Evolutionary conservation across 2,329 filamentous ascomycete species (phyloP).

Genomic region (Fusarium devonianum): DNA sequence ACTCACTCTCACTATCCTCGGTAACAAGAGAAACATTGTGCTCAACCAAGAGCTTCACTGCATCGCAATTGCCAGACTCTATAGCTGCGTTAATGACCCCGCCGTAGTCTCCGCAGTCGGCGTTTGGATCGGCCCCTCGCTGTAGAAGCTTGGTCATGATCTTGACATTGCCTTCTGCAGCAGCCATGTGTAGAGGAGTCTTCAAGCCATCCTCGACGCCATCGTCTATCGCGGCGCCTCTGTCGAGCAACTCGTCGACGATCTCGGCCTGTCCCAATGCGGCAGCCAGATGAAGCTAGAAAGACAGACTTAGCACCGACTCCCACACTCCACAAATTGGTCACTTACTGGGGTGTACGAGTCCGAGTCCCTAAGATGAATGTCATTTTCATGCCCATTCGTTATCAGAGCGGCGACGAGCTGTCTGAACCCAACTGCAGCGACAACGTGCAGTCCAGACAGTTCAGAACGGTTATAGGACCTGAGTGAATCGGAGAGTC

Average conservation of each 20-base stretch:
- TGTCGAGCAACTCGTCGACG: constrained; percentile 23
- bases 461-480: constrained; percentile 43
- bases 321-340: constrained; percentile 44
- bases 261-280: constrained; percentile 12
- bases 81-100: constrained; percentile 53
- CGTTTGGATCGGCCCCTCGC: constrained; percentile 49
- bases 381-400: constrained; percentile 48
- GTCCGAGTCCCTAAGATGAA: constrained; percentile 43
- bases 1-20: constrained; percentile 22
- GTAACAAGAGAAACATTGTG: constrained; percentile 47
- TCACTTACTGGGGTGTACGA: constrained; percentile 47
- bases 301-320: constrained; percentile 11
- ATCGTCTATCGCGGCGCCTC: constrained; percentile 33
- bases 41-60: constrained; percentile 51
- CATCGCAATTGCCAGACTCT: constrained; percentile 50
- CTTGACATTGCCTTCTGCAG: constrained; percentile 47
- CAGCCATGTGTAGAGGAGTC: constrained; percentile 52
- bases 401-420: constrained; percentile 49
- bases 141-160: constrained; percentile 51
- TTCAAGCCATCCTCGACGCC: constrained; percentile 42
- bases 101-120: constrained; percentile 37
- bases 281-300: constrained; percentile 27
- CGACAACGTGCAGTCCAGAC: constrained; percentile 49
- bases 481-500: constrained; percentile 44
- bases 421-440: constrained; percentile 49